phyloP scores from a whole-genome alignment of 1,284 basidiomycete species.

The Schizophyllum amplum region DNA sequence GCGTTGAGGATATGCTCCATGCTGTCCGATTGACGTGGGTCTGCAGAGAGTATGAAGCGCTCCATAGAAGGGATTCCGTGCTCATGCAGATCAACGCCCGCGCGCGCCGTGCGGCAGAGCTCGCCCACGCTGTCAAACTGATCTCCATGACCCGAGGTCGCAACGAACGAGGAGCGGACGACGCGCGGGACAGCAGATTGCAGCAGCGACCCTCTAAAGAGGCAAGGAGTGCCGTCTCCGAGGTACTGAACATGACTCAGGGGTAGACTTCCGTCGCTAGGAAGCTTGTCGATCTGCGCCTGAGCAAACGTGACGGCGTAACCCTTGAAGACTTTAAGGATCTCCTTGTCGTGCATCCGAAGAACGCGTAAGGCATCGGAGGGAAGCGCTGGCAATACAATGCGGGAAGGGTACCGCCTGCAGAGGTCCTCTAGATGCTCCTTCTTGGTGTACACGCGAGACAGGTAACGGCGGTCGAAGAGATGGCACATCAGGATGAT shows the following conservation, averaged over 20 bases:
- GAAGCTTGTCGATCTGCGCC: constrained; percentile 16
- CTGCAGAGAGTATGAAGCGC: constrained; percentile 21
- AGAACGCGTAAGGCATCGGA: constrained; percentile 32
- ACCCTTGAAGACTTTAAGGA: constrained; percentile 41
- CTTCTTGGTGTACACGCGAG: constrained; percentile 30
- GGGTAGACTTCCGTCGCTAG: constrained; percentile 34
- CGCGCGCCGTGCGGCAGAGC: constrained; percentile 40
- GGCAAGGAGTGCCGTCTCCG: constrained; percentile 6
- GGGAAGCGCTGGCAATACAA: constrained; percentile 47
- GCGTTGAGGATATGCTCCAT: constrained; percentile 42
- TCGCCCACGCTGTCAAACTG: constrained; percentile 40
- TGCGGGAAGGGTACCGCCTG: constrained; percentile 44
- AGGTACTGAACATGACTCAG: constrained; percentile 28
- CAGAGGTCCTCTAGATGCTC: constrained; percentile 25
- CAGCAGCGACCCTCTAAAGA: constrained; percentile 29
- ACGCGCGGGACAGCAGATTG: constrained; percentile 27
- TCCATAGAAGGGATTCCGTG: constrained; percentile 51
- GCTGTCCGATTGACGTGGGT: constrained; percentile 6
- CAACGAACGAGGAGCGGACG: constrained; percentile 50
- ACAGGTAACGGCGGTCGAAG: constrained; percentile 49
- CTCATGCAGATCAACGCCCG: constrained; percentile 45
- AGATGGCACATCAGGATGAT: constrained; percentile 50
- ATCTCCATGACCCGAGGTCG: constrained; percentile 56
- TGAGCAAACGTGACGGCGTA: constrained; percentile 42
- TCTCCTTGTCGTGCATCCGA: constrained; percentile 38